Evolutionary conservation across 1,139 yeast species (phyloP), one percentile per base, ranked within the genome.

Genomic region (Candida neerlandica): DNA sequence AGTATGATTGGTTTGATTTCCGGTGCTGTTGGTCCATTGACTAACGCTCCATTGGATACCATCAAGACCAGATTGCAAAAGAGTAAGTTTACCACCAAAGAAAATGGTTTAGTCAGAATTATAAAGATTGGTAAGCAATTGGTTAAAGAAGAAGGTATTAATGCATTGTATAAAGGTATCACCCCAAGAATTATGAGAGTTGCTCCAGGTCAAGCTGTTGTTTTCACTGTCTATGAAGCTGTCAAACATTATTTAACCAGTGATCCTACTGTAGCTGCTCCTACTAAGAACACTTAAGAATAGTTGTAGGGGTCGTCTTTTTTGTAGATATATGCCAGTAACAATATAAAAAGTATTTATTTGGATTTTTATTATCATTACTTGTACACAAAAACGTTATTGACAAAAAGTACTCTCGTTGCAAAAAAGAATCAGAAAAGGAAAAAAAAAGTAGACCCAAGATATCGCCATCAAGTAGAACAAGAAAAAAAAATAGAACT

Each of bases 111-210:
- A 61, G 83, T 81, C 43, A 82, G 96, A 71, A 91, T 94, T 61
- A 73, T 80, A 46, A 81, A 94, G 66, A 92, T 94, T 61, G 92
- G 96, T 55, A 76, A 76, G 49, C 94, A 86, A 64, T 81, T 94
- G 68, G 75, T 92, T 59, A 86, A 84, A 66, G 96, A 90, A 74
- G 97, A 92, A 71, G 99, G 97, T 58, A 71, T 85, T 56, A 78
- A 79, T 54, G 96, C 97, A 16, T 81, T 91, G 61, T 92, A 94
- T 77, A 89, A 92, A 71, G 99, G 99, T 75, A 94, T 94, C 66
- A 91, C 97, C 38, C 99, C 99, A 61, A 87, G 99, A 78, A 94
- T 94, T 61, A 91, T 94, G 96, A 87, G 99, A 75, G 99, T 94
- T 50, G 99, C 99, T 15, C 98, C 99, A 21, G 99, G 99, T 55